phyloP scores from a whole-genome alignment of 1,284 basidiomycete genomes.

The Heterobasidion irregulare region DNA sequence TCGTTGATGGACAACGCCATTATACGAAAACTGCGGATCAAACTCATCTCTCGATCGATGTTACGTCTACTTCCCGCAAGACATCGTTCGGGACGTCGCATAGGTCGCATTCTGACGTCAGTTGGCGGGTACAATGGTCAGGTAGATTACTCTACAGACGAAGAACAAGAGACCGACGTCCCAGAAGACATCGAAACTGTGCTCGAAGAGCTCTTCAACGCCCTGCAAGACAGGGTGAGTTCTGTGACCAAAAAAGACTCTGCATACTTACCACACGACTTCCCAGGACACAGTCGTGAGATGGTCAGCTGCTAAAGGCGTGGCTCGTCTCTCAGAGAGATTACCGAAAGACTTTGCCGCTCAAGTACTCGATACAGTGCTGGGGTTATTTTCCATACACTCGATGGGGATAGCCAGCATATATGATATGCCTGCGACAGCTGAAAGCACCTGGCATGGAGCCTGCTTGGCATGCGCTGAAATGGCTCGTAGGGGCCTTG shows the following conservation, averaged over 20 bases:
- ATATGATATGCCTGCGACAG: slow-evolving; percentile 66
- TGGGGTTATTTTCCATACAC: slow-evolving; percentile 65
- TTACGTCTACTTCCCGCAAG: slow-evolving; percentile 54
- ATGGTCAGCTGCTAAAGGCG: slow-evolving; percentile 91
- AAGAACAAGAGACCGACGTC: slow-evolving; percentile 58
- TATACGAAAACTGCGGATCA: slow-evolving; percentile 58
- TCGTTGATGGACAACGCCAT: slow-evolving; percentile 47
- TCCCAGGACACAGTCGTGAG: slow-evolving; percentile 88
- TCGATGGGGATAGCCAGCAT: slow-evolving; percentile 49
- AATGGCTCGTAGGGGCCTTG: slow-evolving; percentile 76
- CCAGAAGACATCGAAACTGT: slow-evolving; percentile 75
- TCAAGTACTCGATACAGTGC: slow-evolving; percentile 78
- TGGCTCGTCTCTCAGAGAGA: slow-evolving; percentile 79
- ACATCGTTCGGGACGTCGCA: slow-evolving; percentile 24
- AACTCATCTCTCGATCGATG: slow-evolving; percentile 56
- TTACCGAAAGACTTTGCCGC: slow-evolving; percentile 69
- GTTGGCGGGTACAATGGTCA: slow-evolving; percentile 1
- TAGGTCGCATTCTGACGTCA: slow-evolving; percentile 24
- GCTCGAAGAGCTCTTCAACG: slow-evolving; percentile 68
- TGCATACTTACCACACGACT: not conserved
- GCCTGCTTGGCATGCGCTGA: slow-evolving; percentile 91
- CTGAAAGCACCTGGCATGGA: slow-evolving; percentile 92
- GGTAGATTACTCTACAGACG: slow-evolving; percentile 6
- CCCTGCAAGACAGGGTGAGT: slow-evolving; percentile 76
- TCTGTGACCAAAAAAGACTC: slow-evolving; percentile 1